Percentiles rank a stretch among this genome's conserved stretches.
These are phyloP conservation scores for Fusarium floridanum DNA, from an alignment of 2,329 filamentous ascomycete species.

Conservation along the genomic window DNA sequence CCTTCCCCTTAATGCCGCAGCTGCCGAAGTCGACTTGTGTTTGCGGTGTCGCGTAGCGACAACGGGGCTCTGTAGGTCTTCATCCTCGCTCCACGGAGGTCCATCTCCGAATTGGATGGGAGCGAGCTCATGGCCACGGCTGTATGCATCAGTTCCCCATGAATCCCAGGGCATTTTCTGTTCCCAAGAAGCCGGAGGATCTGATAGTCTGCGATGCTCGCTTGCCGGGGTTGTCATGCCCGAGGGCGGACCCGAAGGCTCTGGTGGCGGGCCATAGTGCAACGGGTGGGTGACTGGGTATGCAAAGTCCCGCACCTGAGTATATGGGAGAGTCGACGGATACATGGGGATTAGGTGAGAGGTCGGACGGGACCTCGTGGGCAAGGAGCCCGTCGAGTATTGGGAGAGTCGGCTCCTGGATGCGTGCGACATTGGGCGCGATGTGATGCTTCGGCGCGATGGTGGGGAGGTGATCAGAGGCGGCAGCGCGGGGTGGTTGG, in stretches of 20 bases:
- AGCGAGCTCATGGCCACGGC: conserved; percentile 78
- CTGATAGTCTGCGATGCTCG: conserved; percentile 84
- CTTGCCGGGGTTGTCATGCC: conserved; percentile 87
- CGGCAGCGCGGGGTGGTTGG: conserved; percentile 67
- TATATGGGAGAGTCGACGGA: conserved; percentile 87
- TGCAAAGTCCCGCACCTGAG: conserved; percentile 95
- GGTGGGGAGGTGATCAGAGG: conserved; percentile 70
- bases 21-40: conserved; percentile 77
- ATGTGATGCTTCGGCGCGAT: conserved; percentile 69
- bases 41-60: conserved; percentile 88
- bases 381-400: conserved; percentile 79
- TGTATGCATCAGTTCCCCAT: conserved; percentile 66
- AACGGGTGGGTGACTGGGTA: conserved; percentile 86
- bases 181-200: conserved; percentile 83
- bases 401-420: conserved; percentile 86
- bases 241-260: conserved; percentile 77
- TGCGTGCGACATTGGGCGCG: conserved; percentile 79
- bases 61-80: conserved; percentile 92
- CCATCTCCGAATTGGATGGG: conserved; percentile 89
- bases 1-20: conserved; percentile 58
- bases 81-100: conserved; percentile 94
- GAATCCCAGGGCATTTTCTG: conserved; percentile 71
- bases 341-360: conserved; percentile 88
- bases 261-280: conserved; percentile 92
- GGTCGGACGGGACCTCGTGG: conserved; percentile 79